Evolutionary conservation across 768 basidiomycete species (phyloP).

Genomic region (Dictyophora rubrovolvata): DNA sequence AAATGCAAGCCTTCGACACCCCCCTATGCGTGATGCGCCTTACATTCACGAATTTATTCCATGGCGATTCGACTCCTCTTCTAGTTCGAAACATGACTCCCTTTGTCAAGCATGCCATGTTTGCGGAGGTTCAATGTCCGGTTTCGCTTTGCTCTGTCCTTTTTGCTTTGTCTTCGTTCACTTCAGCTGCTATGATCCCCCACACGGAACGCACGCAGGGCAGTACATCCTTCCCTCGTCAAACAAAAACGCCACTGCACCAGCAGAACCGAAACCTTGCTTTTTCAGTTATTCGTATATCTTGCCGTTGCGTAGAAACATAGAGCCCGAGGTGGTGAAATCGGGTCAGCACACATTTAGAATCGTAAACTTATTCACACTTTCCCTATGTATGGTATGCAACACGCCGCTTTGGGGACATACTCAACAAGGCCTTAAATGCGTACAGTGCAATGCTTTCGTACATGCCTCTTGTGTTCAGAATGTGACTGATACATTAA

Average conservation of each 20-base stretch:
- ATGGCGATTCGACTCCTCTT: slow-evolving; percentile 43
- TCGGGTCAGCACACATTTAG: slow-evolving; percentile 42
- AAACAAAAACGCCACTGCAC: slow-evolving; percentile 19
- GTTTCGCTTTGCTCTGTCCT: slow-evolving; percentile 66
- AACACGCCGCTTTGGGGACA: slow-evolving; percentile 65
- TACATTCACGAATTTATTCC: slow-evolving; percentile 58
- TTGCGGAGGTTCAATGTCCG: slow-evolving; percentile 44
- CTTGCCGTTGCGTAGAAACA: slow-evolving; percentile 24
- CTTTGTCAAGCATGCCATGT: slow-evolving; percentile 39
- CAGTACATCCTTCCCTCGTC: slow-evolving; percentile 29
- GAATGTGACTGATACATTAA: slow-evolving; percentile 19
- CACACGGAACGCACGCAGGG: slow-evolving; percentile 47
- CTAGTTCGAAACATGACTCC: slow-evolving; percentile 23
- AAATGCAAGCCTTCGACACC: slow-evolving; percentile 5
- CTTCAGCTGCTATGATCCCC: slow-evolving; percentile 69
- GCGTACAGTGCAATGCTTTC: slow-evolving; percentile 50
- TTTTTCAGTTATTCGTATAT: slow-evolving; percentile 49
- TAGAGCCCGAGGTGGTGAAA: slow-evolving; percentile 13
- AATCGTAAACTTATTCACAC: slow-evolving; percentile 57
- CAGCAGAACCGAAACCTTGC: slow-evolving; percentile 40
- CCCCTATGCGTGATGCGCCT: slow-evolving; percentile 22
- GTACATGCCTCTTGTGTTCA: slow-evolving; percentile 44
- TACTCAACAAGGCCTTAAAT: slow-evolving; percentile 52
- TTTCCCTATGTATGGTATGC: slow-evolving; percentile 64
- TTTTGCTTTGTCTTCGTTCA: slow-evolving; percentile 64